Evolutionary conservation across 2,329 filamentous ascomycete genomes (phyloP).

Genomic region (Didymella glomerata): DNA sequence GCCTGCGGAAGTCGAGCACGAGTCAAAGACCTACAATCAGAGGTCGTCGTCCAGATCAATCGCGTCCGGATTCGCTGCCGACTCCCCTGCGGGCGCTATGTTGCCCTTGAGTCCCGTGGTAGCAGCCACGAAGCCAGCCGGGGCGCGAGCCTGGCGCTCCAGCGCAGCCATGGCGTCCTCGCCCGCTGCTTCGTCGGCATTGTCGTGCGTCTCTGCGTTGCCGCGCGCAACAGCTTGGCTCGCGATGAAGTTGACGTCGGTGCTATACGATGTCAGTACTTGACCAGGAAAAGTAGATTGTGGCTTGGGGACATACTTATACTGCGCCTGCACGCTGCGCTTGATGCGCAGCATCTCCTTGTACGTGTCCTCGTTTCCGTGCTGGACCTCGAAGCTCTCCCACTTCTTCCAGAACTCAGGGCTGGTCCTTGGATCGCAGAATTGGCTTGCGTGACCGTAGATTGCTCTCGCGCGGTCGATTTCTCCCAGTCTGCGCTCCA

Average conservation of each 20-base stretch:
- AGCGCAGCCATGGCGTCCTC: conserved; percentile 88
- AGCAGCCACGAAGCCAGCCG: conserved; percentile 89
- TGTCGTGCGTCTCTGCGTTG: conserved; percentile 59
- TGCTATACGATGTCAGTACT: conserved; percentile 60
- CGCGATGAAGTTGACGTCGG: conserved; percentile 97
- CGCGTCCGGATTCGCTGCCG: conserved; percentile 79
- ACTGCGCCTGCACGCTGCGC: conserved; percentile 94
- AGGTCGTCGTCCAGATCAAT: conserved; percentile 75
- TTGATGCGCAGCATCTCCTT: conserved; percentile 99
- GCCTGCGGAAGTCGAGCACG: background rate
- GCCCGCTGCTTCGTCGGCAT: conserved; percentile 59
- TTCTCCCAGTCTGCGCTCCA: conserved; percentile 90
- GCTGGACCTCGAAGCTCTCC: conserved; percentile 96
- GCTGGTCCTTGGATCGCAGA: conserved; percentile 92
- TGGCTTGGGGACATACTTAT: conserved; percentile 69
- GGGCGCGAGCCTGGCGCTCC: conserved; percentile 86
- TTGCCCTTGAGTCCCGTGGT: conserved; percentile 75
- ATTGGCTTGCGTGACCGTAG: conserved; percentile 95
- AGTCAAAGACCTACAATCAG: background rate
- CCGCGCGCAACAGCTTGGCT: conserved; percentile 89
- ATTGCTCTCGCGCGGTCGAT: conserved; percentile 95
- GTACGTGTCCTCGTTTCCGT: conserved; percentile 99
- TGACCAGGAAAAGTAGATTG: background rate
- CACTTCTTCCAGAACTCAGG: conserved; percentile 94
- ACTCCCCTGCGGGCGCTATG: conserved; percentile 56